These are phyloP conservation scores for Lycium barbarum DNA, from an alignment of 257 asterid species.

Conservation along the genomic window DNA sequence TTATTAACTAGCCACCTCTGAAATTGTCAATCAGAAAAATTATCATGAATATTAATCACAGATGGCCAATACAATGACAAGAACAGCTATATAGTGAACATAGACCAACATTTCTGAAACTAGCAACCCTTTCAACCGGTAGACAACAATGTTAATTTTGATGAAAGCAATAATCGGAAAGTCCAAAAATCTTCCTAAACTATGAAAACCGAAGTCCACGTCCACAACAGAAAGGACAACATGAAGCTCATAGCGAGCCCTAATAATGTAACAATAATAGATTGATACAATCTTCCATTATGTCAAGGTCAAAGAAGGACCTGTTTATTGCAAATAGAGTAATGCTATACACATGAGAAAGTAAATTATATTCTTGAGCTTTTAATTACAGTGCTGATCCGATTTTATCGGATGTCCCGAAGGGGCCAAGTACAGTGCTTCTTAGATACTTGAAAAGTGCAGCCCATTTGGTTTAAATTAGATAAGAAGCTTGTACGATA, in stretches of 20 bases:
- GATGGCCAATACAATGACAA: not conserved
- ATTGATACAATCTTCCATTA: not conserved
- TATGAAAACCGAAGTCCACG: not conserved
- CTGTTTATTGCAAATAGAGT: not conserved
- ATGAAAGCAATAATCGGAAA: constrained; percentile 10
- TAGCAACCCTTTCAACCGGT: not conserved
- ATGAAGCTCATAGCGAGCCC: not conserved
- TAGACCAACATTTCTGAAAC: not conserved
- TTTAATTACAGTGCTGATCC: not conserved
- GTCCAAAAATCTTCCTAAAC: not conserved
- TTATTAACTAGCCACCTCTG: not conserved
- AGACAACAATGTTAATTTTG: constrained; percentile 1
- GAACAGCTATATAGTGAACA: not conserved
- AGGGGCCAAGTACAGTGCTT: not conserved
- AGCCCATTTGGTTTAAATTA: not conserved
- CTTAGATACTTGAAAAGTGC: not conserved
- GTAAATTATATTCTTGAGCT: not conserved
- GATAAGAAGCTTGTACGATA: not conserved
- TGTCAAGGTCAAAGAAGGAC: not conserved
- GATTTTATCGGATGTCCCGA: not conserved
- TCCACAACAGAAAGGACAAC: not conserved
- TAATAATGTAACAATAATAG: not conserved
- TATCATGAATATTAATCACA: not conserved
- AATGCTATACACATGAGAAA: not conserved
- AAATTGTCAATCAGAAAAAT: not conserved